Conservation (phyloP, 192 early-diverging fungal genomes). For the Coemansia umbellata region DNA sequence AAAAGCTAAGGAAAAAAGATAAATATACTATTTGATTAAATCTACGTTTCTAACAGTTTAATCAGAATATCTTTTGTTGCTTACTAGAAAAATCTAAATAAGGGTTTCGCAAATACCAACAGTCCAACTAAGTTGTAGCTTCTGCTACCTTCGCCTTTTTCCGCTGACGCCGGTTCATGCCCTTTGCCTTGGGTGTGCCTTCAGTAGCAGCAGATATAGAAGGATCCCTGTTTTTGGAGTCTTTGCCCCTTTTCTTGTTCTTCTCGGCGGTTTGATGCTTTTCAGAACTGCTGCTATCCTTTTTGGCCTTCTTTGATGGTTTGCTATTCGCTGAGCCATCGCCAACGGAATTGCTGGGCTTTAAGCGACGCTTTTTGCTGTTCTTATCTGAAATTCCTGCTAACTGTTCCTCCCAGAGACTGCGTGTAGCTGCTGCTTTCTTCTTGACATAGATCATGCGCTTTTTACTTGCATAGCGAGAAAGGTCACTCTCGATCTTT, state of each 20-base stretch:
- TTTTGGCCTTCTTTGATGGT: constrained; percentile 22
- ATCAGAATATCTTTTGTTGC: no score
- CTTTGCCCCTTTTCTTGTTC: constrained; percentile 29
- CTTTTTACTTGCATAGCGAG: constrained; percentile 57
- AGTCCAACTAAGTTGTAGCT: background rate
- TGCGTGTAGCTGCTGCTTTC: constrained; percentile 22
- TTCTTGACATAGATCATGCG: constrained; percentile 50
- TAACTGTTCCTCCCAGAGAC: constrained; percentile 20
- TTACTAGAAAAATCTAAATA: no score
- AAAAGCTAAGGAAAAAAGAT: background rate
- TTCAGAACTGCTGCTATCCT: no score
- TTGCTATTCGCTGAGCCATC: constrained; percentile 6
- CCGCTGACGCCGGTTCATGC: constrained; percentile 36
- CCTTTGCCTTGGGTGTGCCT: constrained; percentile 2
- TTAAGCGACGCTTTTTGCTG: constrained; percentile 36
- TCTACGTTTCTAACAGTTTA: no score
- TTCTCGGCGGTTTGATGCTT: constrained; percentile 16
- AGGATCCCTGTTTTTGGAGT: no score
- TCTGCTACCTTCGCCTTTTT: constrained; percentile 31
- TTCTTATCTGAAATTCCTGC: constrained; percentile 2
- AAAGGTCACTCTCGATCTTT: constrained; percentile 48
- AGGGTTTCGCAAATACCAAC: no score
- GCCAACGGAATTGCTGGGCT: background rate
- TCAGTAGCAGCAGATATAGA: background rate
- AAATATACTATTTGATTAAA: no score